Evolutionary conservation across 495 filamentous ascomycete species (phyloP).

Genomic region (Mytilinidion resinicola): DNA sequence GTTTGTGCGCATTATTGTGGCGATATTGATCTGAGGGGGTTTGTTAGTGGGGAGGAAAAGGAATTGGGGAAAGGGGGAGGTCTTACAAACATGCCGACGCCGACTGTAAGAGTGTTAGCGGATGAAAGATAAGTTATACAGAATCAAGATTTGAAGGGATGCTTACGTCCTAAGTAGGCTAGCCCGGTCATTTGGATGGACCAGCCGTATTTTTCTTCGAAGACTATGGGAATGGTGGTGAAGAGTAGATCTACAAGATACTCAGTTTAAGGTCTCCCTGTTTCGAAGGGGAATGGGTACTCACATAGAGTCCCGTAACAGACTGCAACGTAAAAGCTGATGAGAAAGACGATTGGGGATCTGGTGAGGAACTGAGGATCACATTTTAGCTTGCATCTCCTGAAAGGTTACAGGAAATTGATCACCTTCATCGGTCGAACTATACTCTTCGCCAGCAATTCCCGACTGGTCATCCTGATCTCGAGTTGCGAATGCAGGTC

Average conservation of each 20-base stretch:
- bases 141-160: background rate
- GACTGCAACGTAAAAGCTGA: slow-evolving; percentile 16
- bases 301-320: slow-evolving; percentile 18
- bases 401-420: background rate
- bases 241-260: slow-evolving; percentile 11
- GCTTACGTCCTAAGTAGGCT: slow-evolving; percentile 21
- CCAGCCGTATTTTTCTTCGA: slow-evolving; percentile 19
- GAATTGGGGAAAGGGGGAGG: background rate
- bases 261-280: background rate
- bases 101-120: slow-evolving; percentile 1
- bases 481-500: slow-evolving; percentile 21
- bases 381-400: background rate
- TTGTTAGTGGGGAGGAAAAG: background rate
- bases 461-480: slow-evolving; percentile 5
- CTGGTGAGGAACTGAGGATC: slow-evolving; percentile 10
- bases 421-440: slow-evolving; percentile 22
- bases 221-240: slow-evolving; percentile 18
- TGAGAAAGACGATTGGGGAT: slow-evolving; percentile 20
- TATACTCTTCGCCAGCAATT: slow-evolving; percentile 14
- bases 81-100: slow-evolving; percentile 21
- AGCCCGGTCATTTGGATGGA: slow-evolving; percentile 14
- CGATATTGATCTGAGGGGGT: slow-evolving; percentile 9
- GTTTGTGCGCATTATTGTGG: slow-evolving; percentile 9
- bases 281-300: background rate
- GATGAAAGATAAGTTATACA: too few relatives aligned